Evolutionary conservation across 192 early-diverging fungal genomes (phyloP).

Genomic region (Gigaspora rosea): DNA sequence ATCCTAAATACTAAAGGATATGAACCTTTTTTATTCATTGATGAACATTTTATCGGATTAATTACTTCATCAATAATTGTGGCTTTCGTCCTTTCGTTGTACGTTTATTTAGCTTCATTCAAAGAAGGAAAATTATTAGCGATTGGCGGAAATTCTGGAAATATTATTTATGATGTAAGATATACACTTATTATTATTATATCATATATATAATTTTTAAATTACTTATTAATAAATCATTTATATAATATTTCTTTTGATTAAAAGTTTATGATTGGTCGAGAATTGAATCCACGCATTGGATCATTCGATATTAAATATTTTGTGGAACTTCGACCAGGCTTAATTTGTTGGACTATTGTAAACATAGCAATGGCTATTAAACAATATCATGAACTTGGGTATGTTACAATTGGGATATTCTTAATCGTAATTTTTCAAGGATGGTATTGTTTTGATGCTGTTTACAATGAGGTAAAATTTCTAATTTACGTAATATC

Average conservation of each 20-base stretch:
- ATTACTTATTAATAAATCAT: not conserved
- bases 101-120: constrained; percentile 80
- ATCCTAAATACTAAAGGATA: constrained; percentile 54
- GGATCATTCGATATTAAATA: constrained; percentile 87
- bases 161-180: constrained; percentile 80
- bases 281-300: constrained; percentile 94
- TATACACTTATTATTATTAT: no score
- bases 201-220: constrained; percentile 42
- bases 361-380: constrained; percentile 77
- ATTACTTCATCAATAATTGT: constrained; percentile 69
- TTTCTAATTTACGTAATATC: no score
- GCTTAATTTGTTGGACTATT: constrained; percentile 87
- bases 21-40: constrained; percentile 74
- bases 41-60: constrained; percentile 71
- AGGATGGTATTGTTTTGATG: constrained; percentile 83
- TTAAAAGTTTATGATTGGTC: constrained; percentile 84
- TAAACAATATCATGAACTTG: constrained; percentile 71
- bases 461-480: constrained; percentile 52
- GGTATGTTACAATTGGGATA: constrained; percentile 76
- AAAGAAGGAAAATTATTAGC: constrained; percentile 66
- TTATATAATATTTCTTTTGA: not conserved
- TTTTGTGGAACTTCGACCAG: constrained; percentile 92
- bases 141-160: constrained; percentile 89
- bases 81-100: constrained; percentile 61
- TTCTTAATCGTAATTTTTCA: constrained; percentile 75